A percentile compares a stretch with the other conserved stretches of the same genome.
phyloP scores from a whole-genome alignment of 768 basidiomycete species.

The Mycena maculata region DNA sequence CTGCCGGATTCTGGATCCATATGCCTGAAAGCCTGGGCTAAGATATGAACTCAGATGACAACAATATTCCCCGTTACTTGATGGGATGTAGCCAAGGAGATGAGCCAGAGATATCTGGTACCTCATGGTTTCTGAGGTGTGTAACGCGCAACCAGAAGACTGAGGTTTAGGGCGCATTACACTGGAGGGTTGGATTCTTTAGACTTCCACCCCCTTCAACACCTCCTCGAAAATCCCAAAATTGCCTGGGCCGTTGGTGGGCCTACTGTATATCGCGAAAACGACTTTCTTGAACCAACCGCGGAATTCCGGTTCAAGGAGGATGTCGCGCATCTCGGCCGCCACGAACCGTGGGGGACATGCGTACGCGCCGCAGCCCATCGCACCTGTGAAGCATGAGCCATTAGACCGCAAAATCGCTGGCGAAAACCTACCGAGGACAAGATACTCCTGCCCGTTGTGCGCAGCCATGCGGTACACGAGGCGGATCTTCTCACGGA shows the following conservation, averaged over 20 bases:
- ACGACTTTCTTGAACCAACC: slow-evolving; percentile 53
- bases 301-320: slow-evolving; percentile 55
- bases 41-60: too few species aligned
- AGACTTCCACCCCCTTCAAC: slow-evolving; percentile 44
- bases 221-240: slow-evolving; percentile 52
- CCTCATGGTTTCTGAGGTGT: too few species aligned
- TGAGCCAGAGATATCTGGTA: too few species aligned
- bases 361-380: slow-evolving; percentile 58
- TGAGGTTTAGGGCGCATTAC: too few species aligned
- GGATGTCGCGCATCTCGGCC: slow-evolving; percentile 53
- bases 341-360: slow-evolving; percentile 57
- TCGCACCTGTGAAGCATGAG: slow-evolving; percentile 48
- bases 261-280: slow-evolving; percentile 55
- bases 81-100: too few species aligned
- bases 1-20: too few species aligned
- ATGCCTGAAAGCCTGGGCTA: too few species aligned
- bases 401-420: background rate
- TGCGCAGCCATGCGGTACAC: slow-evolving; percentile 57
- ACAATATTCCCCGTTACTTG: too few species aligned
- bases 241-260: slow-evolving; percentile 45
- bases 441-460: slow-evolving; percentile 49
- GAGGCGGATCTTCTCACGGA: slow-evolving; percentile 56
- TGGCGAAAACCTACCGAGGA: slow-evolving; percentile 49
- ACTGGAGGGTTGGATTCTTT: too few species aligned
- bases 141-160: too few species aligned